Base-by-base conservation (phyloP, 2,329 filamentous ascomycete species). In the Zalaria sp. region DNA sequence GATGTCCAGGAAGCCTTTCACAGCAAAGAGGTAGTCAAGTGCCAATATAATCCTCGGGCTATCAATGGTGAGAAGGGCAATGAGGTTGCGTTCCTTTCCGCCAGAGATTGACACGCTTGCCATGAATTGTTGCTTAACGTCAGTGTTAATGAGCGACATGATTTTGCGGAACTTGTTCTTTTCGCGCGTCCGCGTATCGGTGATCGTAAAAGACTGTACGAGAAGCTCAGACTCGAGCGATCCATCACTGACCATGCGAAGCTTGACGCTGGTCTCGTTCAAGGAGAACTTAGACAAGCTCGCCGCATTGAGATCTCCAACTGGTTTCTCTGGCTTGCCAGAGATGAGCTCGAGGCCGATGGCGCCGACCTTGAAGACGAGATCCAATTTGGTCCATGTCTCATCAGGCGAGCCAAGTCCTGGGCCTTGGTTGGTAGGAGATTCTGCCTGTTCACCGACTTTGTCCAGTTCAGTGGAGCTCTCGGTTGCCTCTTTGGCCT, bases 131-230 rank as follows among this genome's bases (percentile, higher is more conserved):
- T 96, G 88, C 37, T 78, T 75, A 42, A 91, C 87, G 43, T 88
- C 82, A 51, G 87, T 89, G 61, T 95, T 96, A 55, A 88, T 87
- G 42, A 93, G 80, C 2, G 88, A 88, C 91, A 98, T 96, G 64
- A 98, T 95, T 59, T 89, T 93, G 39, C 87, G 79, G 71, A 93
- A 99, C 57, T 93, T 95, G 67, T 95, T 98, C 4, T 81, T 83
- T 52, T 93, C 88, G 41, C 77, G 75, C 4, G 78, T 79, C n/a
- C 93, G 80, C 48, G 83, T 95, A 58, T 99, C 91, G 43, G 84
- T 77, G 49, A 96, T 94, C 0, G 87, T 94, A 59, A 98, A 95
- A 0, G 89, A 91, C 45, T 91, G 82, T 10, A 98, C 87, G 31
- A 94, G 72, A 5, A 98, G 74, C 57, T 99, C 93, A 2, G 88